Conservation (phyloP, 106 monocot genomes). For the Posidonia australis region DNA sequence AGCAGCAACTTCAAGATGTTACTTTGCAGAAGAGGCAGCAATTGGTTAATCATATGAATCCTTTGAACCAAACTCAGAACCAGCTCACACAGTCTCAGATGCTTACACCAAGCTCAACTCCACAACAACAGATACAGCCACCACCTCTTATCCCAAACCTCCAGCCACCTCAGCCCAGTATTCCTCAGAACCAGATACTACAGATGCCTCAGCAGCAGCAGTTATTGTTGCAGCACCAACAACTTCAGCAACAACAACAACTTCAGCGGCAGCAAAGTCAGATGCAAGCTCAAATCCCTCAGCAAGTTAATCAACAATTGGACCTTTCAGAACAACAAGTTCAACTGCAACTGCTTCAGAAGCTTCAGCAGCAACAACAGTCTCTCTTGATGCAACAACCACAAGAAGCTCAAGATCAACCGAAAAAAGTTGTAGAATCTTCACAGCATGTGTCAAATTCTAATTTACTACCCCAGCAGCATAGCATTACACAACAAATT, state of each 20-base stretch:
- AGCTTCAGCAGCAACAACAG: slow-evolving; percentile 49
- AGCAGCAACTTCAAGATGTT: slow-evolving; percentile 36
- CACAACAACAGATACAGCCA: slow-evolving; percentile 20
- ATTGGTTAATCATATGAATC: slow-evolving; percentile 21
- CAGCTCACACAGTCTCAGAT: slow-evolving; percentile 23
- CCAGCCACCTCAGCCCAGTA: slow-evolving; percentile 27
- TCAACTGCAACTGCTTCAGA: slow-evolving; percentile 60
- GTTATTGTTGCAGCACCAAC: slow-evolving; percentile 13
- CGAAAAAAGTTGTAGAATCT: slow-evolving; percentile 29
- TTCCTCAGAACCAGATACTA: slow-evolving; percentile 18
- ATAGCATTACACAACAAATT: slow-evolving; percentile 24
- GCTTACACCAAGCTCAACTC: neutral
- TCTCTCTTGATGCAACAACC: slow-evolving; percentile 25
- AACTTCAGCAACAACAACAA: slow-evolving; percentile 20
- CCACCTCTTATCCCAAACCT: slow-evolving; percentile 6
- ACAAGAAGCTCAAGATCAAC: slow-evolving; percentile 40
- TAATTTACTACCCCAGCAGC: slow-evolving; percentile 29
- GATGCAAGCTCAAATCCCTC: slow-evolving; percentile 29
- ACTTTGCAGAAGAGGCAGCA: slow-evolving; percentile 37
- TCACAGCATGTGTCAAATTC: slow-evolving; percentile 31
- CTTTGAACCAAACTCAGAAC: slow-evolving; percentile 33
- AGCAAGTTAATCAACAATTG: slow-evolving; percentile 36
- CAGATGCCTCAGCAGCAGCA: slow-evolving; percentile 10
- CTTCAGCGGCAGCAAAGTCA: neutral
- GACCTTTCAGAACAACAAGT: slow-evolving; percentile 53